Evolutionary conservation across 2,329 filamentous ascomycete species (phyloP), one percentile per base, ranked within the genome.

Genomic region (Cadophora sp.): DNA sequence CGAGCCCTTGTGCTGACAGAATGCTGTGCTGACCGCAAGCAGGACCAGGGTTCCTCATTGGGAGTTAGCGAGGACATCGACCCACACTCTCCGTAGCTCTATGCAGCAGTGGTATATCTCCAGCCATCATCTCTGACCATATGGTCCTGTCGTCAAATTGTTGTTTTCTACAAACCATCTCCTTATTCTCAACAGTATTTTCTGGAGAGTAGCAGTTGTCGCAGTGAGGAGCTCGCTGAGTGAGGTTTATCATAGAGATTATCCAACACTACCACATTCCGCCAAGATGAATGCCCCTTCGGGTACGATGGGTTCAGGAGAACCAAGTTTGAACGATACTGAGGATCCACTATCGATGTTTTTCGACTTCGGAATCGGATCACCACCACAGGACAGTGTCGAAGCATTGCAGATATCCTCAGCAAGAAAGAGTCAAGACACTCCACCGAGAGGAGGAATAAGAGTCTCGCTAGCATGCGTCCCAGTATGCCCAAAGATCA

Each of bases 391-490:
- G 40, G 55, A 64, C 16, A 19, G 55, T 3, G 12, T 40, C 6
- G 64, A 56, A 27, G 24, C 19, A 4, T 24, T 62, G 16, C 56
- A 34, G 46, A 27, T 29, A 27, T 43, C 43, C 24, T 40, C 61
- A 12, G 48, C 46, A 37, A 62, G 53, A 24, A 55, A 51, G 67
- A 68, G 37, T 29, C 62, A 68, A 66, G 61, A 66, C 40, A 48
- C 53, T 12, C 37, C 63, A 34, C 50, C 64, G 24, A 66, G 67
- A 67, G 72, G 73, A 31, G 73, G 74, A 11, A 83, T 86, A 64
- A 79, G 80, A 63, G 80, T 80, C 27, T 81, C 80, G 12, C 72
- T 81, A 40, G 80, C 80, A 60, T 81, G 80, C 58, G 77, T 83
- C 77, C 86, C 87, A n/a, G 74, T 76, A 69, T 63, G 68, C 69